Evolutionary conservation across 1,284 basidiomycete genomes (phyloP).

Genomic region (Apiotrichum veenhuisii): DNA sequence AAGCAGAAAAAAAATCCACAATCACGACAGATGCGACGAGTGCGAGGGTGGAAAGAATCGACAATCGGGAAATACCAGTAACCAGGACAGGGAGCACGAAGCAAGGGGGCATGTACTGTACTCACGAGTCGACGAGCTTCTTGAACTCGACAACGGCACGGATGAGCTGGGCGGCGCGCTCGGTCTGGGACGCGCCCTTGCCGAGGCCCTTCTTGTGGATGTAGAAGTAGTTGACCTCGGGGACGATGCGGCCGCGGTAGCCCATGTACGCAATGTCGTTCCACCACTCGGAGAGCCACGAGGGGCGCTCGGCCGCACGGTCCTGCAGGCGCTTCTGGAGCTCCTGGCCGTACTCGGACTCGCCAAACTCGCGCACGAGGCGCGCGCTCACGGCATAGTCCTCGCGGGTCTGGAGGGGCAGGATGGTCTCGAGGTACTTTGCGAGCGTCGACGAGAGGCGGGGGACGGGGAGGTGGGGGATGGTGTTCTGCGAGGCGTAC

Average conservation of each 20-base stretch:
- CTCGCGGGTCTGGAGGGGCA: constrained; percentile 65
- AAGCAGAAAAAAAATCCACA: too few species aligned
- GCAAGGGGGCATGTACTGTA: constrained; percentile 9
- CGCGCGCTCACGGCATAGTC: constrained; percentile 61
- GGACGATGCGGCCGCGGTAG: constrained; percentile 72
- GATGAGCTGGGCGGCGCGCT: constrained; percentile 72
- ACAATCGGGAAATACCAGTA: neutral
- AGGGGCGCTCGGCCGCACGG: constrained; percentile 62
- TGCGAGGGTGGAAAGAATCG: too few species aligned
- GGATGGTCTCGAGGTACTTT: constrained; percentile 81
- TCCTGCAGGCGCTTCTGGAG: constrained; percentile 77
- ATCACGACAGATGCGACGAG: too few species aligned
- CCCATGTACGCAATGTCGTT: constrained; percentile 73
- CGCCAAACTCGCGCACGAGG: constrained; percentile 66
- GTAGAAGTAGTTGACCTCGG: constrained; percentile 94
- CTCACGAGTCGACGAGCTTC: constrained; percentile 71
- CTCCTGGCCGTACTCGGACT: constrained; percentile 64
- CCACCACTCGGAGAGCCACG: constrained; percentile 98
- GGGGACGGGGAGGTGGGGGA: constrained; percentile 82
- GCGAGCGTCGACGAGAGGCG: constrained; percentile 70
- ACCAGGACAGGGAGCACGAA: neutral
- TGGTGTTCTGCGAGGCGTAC: constrained; percentile 71
- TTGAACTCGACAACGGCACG: constrained; percentile 82
- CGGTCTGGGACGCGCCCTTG: constrained; percentile 57
- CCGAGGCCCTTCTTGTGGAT: constrained; percentile 70